phyloP scores from a whole-genome alignment of 805 yeast genomes.

The Pichia occidentalis region DNA sequence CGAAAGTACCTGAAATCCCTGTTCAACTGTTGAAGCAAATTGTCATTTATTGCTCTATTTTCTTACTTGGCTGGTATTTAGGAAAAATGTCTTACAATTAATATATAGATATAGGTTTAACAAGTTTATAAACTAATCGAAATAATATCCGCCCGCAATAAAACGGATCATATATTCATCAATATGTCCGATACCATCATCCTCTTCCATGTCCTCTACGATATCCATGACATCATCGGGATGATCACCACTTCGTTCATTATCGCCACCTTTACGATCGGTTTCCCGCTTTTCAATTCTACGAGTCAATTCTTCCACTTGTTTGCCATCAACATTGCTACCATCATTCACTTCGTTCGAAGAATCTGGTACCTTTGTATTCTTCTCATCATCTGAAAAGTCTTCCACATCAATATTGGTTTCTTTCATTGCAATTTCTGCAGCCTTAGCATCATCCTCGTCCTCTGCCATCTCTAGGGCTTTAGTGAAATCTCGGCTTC shows the following conservation, averaged over 20 bases:
- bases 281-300: slow-evolving; percentile 16
- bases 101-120: too few relatives aligned
- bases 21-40: neutral
- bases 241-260: slow-evolving; percentile 22
- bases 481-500: slow-evolving; percentile 27
- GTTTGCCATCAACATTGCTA: slow-evolving; percentile 12
- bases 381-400: slow-evolving; percentile 49
- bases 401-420: slow-evolving; percentile 81
- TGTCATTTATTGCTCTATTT: neutral
- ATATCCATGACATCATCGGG: slow-evolving; percentile 11
- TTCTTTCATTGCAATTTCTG: slow-evolving; percentile 81
- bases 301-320: slow-evolving; percentile 20
- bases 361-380: slow-evolving; percentile 20
- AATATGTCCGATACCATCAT: slow-evolving; percentile 69
- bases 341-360: too few relatives aligned
- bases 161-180: slow-evolving; percentile 95
- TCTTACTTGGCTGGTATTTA: slow-evolving; percentile 11
- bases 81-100: slow-evolving; percentile 9
- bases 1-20: slow-evolving; percentile 16
- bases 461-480: slow-evolving; percentile 90
- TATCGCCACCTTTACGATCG: slow-evolving; percentile 10
- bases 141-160: slow-evolving; percentile 77
- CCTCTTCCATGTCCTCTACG: slow-evolving; percentile 39
- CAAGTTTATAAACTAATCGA: too few relatives aligned
- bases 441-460: slow-evolving; percentile 85